These are phyloP conservation scores for Penicillium sp. DNA, from an alignment of 2,329 filamentous ascomycete species.

Conservation along the genomic window DNA sequence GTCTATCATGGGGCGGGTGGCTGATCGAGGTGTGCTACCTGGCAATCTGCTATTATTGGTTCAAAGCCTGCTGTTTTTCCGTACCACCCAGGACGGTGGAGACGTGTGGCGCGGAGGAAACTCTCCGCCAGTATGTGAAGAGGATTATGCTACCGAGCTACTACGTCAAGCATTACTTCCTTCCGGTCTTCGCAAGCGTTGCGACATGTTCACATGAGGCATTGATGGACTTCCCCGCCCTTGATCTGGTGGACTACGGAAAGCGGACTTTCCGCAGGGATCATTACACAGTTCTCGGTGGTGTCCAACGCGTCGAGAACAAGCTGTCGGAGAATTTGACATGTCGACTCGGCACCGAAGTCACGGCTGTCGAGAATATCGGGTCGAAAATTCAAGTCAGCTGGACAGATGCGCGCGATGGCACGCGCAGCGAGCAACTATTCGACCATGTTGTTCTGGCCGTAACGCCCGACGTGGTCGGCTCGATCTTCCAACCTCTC, in stretches of 20 bases:
- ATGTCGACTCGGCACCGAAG: constrained; percentile 38
- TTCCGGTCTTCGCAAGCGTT: constrained; percentile 55
- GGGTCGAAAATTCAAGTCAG: constrained; percentile 19
- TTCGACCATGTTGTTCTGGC: constrained; percentile 55
- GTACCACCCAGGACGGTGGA: constrained; percentile 36
- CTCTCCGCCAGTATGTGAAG: constrained; percentile 49
- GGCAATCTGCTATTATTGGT: constrained; percentile 52
- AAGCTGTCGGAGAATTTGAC: constrained; percentile 44
- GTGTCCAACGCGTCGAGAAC: constrained; percentile 51
- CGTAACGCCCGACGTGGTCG: constrained; percentile 52
- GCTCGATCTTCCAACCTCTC: constrained; percentile 47
- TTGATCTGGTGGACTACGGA: constrained; percentile 53
- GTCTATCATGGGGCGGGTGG: constrained; percentile 35
- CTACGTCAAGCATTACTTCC: constrained; percentile 50
- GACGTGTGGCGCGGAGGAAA: constrained; percentile 35
- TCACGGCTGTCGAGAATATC: constrained; percentile 22
- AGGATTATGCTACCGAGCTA: constrained; percentile 50
- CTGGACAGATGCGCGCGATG: constrained; percentile 15
- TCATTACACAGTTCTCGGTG: constrained; percentile 51
- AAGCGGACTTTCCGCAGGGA: constrained; percentile 46
- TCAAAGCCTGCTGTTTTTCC: constrained; percentile 51
- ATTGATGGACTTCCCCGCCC: constrained; percentile 52
- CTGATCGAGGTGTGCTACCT: constrained; percentile 47
- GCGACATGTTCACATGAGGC: constrained; percentile 53
- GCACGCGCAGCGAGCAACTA: constrained; percentile 27